phyloP scores from a whole-genome alignment of 768 basidiomycete genomes.

The Cystobasidium onofrii region DNA sequence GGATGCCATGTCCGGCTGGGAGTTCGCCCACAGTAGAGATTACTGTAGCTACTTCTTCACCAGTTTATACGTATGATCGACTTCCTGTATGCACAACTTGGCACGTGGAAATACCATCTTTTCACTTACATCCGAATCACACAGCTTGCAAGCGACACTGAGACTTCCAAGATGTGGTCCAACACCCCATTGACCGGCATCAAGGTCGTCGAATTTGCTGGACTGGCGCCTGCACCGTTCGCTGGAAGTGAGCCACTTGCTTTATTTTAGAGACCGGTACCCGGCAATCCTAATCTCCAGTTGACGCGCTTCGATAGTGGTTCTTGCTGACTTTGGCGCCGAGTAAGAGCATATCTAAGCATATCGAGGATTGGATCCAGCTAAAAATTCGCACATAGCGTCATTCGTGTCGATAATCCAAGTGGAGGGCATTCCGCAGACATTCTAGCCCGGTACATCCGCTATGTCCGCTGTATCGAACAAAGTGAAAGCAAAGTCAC shows the following conservation, averaged over 20 bases:
- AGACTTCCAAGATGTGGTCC: not conserved
- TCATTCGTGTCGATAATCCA: conserved; percentile 64
- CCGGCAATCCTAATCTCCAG: not conserved
- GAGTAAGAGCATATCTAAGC: too few relatives aligned
- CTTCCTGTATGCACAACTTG: not conserved
- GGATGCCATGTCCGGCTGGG: not conserved
- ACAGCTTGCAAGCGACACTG: too few relatives aligned
- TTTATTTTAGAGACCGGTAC: not conserved
- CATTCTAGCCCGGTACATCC: conserved; percentile 31
- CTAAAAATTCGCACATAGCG: too few relatives aligned
- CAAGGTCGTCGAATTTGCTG: conserved; percentile 57
- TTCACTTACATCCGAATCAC: too few relatives aligned
- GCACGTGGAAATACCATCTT: not conserved
- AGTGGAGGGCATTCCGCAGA: conserved; percentile 41
- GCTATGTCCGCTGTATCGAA: too few relatives aligned
- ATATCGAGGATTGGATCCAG: too few relatives aligned
- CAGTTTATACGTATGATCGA: too few relatives aligned
- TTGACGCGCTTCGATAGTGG: conserved; percentile 47
- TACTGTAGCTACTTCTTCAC: too few relatives aligned
- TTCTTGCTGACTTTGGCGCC: conserved; percentile 72
- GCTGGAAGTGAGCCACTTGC: conserved; percentile 48
- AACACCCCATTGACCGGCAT: conserved; percentile 20
- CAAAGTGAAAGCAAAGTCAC: too few relatives aligned
- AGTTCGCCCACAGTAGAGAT: too few relatives aligned
- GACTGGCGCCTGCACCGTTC: conserved; percentile 72